These are phyloP conservation scores for Anthracocystis setariae DNA, from an alignment of 1,284 basidiomycete genomes.

Conservation along the genomic window DNA sequence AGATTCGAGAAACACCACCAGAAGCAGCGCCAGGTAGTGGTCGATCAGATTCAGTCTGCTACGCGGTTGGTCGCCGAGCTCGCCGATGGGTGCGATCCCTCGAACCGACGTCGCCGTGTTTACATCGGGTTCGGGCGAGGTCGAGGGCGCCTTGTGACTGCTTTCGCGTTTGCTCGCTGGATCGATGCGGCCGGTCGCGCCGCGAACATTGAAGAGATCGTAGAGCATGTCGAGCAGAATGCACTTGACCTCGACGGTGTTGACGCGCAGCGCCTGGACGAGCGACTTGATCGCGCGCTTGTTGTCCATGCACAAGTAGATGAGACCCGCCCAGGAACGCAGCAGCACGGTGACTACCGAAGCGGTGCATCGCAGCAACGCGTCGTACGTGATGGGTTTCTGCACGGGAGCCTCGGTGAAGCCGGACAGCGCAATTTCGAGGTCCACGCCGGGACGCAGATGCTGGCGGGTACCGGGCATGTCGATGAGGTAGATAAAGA, in stretches of 20 bases:
- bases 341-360: slow-evolving; percentile 83
- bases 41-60: slow-evolving; percentile 81
- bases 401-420: slow-evolving; percentile 80
- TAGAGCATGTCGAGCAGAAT: slow-evolving; percentile 88
- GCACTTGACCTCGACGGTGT: slow-evolving; percentile 78
- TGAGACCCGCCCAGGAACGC: slow-evolving; percentile 90
- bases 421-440: slow-evolving; percentile 75
- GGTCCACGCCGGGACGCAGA: slow-evolving; percentile 82
- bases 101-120: neutral
- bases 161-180: slow-evolving; percentile 49
- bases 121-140: slow-evolving; percentile 18
- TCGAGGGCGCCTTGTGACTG: slow-evolving; percentile 19
- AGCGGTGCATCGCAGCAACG: slow-evolving; percentile 77
- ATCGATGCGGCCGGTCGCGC: slow-evolving; percentile 28
- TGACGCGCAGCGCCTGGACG: slow-evolving; percentile 86
- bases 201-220: slow-evolving; percentile 77
- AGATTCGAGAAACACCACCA: slow-evolving; percentile 85
- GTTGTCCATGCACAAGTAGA: slow-evolving; percentile 93
- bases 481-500: slow-evolving; percentile 86
- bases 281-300: slow-evolving; percentile 85
- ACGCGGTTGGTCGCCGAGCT: slow-evolving; percentile 47
- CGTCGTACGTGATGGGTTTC: slow-evolving; percentile 71
- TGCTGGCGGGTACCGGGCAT: slow-evolving; percentile 83
- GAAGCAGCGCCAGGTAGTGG: slow-evolving; percentile 89
- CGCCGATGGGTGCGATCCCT: slow-evolving; percentile 27